Evolutionary conservation across 2,329 filamentous ascomycete genomes (phyloP), one percentile per base, ranked within the genome.

Genomic region (Volutella citrinella): DNA sequence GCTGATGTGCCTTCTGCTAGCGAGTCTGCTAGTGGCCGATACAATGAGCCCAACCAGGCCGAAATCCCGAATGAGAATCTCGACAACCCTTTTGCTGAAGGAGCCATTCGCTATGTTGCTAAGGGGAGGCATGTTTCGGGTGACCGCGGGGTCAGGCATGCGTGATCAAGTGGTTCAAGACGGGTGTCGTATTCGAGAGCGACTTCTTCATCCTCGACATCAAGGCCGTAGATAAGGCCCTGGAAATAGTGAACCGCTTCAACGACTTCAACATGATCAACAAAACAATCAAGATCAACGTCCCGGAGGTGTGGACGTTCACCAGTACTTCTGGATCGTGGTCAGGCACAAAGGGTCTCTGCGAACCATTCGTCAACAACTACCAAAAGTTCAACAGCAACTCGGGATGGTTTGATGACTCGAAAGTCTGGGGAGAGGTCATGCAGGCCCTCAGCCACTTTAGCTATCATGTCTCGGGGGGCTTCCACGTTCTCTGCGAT

Each of bases 381-480:
- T 67, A 65, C 43, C 47, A 63, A 38, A 68, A 66, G 48, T 67
- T 65, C 52, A 68, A 68, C 48, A 68, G 63, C 55, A 68, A 67
- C 42, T 56, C 45, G 3, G 64, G 64, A 24, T 69, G 64, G 64
- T 49, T 16, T 22, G 46, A 61, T 36, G 42, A 49, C 7, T 40
- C 40, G 1, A 36, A 27, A n/a, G 23, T 28, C 5, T 65, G 26
- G 63, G 62, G 53, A 4, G 40, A 59, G 16, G 57, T 45, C 4
- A 66, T 67, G 61, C 64, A 68, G 42, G 61, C 63, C 2, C 49
- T 66, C n/a, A 66, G 64, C 46, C 63, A 69, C 46, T 67, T 66
- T 34, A 65, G 60, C 38, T 67, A 66, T 43, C 59, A 66, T 45
- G 30, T 60, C 24, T 46, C 61, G 0, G 55, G 56, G 15, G 64